Percentiles rank a stretch among this genome's conserved stretches.
Conservation (phyloP, 306 rosid genomes). For the Dryas alaskensis region DNA sequence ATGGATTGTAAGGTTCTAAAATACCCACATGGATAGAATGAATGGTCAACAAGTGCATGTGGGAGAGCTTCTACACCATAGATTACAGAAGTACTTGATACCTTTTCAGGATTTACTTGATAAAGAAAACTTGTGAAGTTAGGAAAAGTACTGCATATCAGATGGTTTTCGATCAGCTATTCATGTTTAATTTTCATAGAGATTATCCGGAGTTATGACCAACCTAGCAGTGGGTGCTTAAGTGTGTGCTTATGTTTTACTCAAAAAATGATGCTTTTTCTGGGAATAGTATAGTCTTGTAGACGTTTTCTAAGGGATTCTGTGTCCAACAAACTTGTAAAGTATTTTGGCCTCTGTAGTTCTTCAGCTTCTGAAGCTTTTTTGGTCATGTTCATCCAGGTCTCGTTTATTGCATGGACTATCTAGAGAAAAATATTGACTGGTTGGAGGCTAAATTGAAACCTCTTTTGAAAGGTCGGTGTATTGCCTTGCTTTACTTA, state of each 20-base stretch:
- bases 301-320: neutral
- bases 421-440: conserved; percentile 86
- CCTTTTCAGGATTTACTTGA: neutral
- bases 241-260: neutral
- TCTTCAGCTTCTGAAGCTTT: conserved; percentile 17
- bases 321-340: conserved; percentile 4
- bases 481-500: conserved; percentile 15
- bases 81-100: too few relatives aligned
- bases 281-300: neutral
- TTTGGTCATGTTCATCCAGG: conserved; percentile 48
- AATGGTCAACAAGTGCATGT: too few relatives aligned
- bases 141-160: neutral
- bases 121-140: neutral
- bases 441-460: conserved; percentile 79
- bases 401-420: conserved; percentile 93
- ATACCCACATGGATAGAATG: too few relatives aligned
- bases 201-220: neutral
- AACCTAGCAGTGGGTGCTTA: neutral
- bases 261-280: neutral
- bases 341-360: conserved; percentile 1
- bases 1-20: too few relatives aligned
- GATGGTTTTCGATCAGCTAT: neutral
- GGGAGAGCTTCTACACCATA: too few relatives aligned
- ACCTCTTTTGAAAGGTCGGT: conserved; percentile 85
- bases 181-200: neutral